Conservation (phyloP, 78 protist genomes). For the Capsaspora owczarzaki region DNA sequence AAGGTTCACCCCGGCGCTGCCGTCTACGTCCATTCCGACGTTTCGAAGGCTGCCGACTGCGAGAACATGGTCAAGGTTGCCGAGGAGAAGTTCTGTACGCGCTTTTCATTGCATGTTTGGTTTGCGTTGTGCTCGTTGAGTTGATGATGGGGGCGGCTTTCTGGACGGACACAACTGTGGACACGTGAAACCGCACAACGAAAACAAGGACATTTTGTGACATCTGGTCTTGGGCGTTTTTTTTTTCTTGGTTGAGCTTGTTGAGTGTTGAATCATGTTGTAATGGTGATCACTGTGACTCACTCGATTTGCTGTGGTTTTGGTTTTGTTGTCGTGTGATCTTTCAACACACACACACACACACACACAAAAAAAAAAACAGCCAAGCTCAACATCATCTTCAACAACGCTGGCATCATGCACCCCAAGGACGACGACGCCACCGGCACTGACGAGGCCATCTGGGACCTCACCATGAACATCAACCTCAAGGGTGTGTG, state of each 20-base stretch:
- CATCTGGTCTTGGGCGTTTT: not conserved
- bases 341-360: not conserved
- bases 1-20: conserved; percentile 38
- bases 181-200: not conserved
- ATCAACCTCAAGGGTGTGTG: conserved; percentile 72
- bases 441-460: conserved; percentile 17
- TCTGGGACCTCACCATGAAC: conserved; percentile 71
- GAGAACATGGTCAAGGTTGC: conserved; percentile 47
- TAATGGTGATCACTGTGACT: not conserved
- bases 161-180: not conserved
- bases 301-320: not conserved
- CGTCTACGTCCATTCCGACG: conserved; percentile 50
- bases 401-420: conserved; percentile 78
- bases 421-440: conserved; percentile 37
- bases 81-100: conserved; percentile 49
- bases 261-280: not conserved
- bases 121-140: not conserved
- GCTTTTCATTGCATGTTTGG: not conserved
- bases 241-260: not conserved
- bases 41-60: conserved; percentile 37
- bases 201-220: not conserved
- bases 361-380: not conserved
- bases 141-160: not conserved
- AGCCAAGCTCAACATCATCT: conserved; percentile 48
- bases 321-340: not conserved